Evolutionary conservation across 2,329 filamentous ascomycete species (phyloP).

Genomic region (Cryphonectria carpinicola): DNA sequence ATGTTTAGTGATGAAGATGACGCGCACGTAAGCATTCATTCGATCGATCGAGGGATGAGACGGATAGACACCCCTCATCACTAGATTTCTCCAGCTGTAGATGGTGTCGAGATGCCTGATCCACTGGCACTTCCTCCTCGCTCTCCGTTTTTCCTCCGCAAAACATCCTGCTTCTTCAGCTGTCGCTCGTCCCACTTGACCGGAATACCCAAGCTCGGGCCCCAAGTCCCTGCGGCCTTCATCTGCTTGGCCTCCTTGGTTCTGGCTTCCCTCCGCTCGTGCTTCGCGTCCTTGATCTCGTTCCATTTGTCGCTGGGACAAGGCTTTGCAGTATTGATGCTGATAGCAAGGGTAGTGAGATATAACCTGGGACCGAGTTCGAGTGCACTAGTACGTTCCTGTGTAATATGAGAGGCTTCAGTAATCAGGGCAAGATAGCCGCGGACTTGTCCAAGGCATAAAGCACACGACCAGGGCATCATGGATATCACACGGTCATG

Average conservation of each 20-base stretch:
- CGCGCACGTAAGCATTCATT: not conserved
- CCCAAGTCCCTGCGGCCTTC: slow-evolving; percentile 26
- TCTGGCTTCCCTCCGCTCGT: slow-evolving; percentile 26
- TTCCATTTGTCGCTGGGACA: slow-evolving; percentile 28
- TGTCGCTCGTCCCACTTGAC: slow-evolving; percentile 27
- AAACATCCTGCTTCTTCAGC: slow-evolving; percentile 17
- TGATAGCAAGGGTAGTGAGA: slow-evolving; percentile 25
- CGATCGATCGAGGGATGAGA: not conserved
- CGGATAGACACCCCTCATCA: not conserved
- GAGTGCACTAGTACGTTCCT: slow-evolving; percentile 22
- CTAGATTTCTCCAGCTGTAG: slow-evolving; percentile 3
- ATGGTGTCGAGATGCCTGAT: slow-evolving; percentile 7
- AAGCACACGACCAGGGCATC: too few relatives aligned
- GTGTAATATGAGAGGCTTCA: not conserved
- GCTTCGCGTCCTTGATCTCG: slow-evolving; percentile 28
- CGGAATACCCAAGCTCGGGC: slow-evolving; percentile 25
- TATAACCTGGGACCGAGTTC: slow-evolving; percentile 26
- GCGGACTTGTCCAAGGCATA: not conserved
- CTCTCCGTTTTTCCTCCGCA: not conserved
- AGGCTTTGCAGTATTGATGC: slow-evolving; percentile 27
- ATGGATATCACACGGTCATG: not conserved
- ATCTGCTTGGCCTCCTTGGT: slow-evolving; percentile 27
- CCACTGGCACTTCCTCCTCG: not conserved
- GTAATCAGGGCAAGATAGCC: not conserved
- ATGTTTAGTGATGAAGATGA: not conserved